Base-by-base conservation (phyloP, 352 stramenopile genomes). In the Phytophthora foliorum region DNA sequence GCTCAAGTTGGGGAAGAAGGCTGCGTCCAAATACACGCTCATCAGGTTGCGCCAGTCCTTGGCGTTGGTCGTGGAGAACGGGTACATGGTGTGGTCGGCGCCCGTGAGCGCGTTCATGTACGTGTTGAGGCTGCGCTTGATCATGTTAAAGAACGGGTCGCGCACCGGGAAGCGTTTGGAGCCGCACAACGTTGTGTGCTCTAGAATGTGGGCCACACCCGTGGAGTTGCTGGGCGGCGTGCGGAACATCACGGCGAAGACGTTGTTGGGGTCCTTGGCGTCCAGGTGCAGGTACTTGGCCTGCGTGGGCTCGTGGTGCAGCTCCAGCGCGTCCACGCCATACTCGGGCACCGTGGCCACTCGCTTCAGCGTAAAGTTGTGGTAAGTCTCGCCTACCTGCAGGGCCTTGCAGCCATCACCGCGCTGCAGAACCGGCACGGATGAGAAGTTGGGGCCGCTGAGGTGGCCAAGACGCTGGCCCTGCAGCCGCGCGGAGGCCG, bases 81-180 rank as follows among this genome's bases (percentile, higher is more conserved):
- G 97, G 69, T 99, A 99, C 84, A 98, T 99, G 39, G 98, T 99
- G 58, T 98, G 86, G 83, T 99, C 97, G 16, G 88, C 94, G 57
- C 98, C 98, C n/a, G 98, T 99, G 57, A 99, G 98, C 14, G 98
- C 98, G 83, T 99, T 99, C 80, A 99, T 93, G 83, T 99, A 99
- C 52, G 97, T 99, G 79, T 99, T 98, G 10, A 99, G 85, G 57
- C 84, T 98, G 67, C 97, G 97, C 82, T 99, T 98, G 45, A 99
- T 91, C 74, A 99, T 97, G 78, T 99, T 98, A 49, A 99, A 98
- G 77, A 99, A 99, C 44, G 98, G 98, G 73, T 99, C 98, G 66
- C 99, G 98, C 45, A 98, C 96, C 9, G 95, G 97, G 77, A 98
- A 99, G 63, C 98, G 98, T 48, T 96, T 84, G 74, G 91, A 98